Evolutionary conservation across 768 basidiomycete species (phyloP).

Genomic region (Naematelia encephala): DNA sequence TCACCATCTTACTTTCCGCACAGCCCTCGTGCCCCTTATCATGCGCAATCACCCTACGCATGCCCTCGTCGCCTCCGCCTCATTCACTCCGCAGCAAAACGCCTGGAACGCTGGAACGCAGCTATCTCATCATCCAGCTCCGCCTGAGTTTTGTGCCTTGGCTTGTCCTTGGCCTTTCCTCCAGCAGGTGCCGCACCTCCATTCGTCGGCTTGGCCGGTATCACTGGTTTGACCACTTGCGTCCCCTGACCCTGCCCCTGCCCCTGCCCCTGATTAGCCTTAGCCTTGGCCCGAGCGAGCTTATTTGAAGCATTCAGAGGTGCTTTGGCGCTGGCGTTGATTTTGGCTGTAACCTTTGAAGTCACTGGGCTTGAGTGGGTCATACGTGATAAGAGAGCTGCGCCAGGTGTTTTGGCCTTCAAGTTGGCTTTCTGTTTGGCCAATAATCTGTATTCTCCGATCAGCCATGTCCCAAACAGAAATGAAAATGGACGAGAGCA

Average conservation of each 20-base stretch:
- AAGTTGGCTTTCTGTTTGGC: slow-evolving; percentile 40
- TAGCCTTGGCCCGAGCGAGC: slow-evolving; percentile 33
- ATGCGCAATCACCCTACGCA: not conserved
- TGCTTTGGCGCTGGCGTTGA: slow-evolving; percentile 11
- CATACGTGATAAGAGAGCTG: slow-evolving; percentile 28
- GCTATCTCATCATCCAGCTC: slow-evolving; percentile 46
- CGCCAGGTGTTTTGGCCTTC: slow-evolving; percentile 18
- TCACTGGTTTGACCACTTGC: slow-evolving; percentile 31
- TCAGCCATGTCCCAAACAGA: slow-evolving; percentile 1
- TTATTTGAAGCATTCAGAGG: slow-evolving; percentile 13
- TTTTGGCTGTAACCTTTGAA: slow-evolving; percentile 9
- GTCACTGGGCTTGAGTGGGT: slow-evolving; percentile 6
- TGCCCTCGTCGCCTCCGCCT: not conserved
- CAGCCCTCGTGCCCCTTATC: not conserved
- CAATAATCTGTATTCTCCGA: slow-evolving; percentile 8
- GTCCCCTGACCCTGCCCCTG: too few species aligned
- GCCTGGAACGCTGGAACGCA: slow-evolving; percentile 28
- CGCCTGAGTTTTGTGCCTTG: slow-evolving; percentile 31
- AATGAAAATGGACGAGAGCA: not conserved
- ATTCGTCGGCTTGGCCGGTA: not conserved
- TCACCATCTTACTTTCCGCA: not conserved
- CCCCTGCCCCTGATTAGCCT: slow-evolving; percentile 13
- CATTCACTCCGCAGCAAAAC: slow-evolving; percentile 23
- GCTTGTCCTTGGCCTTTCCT: slow-evolving; percentile 21
- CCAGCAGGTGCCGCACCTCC: not conserved